Conservation (phyloP, 352 stramenopile genomes). For the Phytophthora ohioensis region DNA sequence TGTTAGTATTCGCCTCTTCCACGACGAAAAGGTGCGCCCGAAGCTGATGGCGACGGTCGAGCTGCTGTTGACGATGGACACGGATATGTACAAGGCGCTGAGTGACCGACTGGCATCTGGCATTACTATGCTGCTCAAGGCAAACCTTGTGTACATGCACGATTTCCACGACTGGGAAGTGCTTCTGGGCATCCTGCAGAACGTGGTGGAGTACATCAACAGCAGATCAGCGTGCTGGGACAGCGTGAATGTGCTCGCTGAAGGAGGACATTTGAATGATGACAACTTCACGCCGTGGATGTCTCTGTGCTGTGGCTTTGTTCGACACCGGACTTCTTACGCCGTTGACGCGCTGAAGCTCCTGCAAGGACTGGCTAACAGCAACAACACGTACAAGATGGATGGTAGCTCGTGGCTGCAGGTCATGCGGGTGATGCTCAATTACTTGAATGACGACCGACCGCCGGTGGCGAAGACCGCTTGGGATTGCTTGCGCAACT, state of each 20-base stretch:
- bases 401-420: slow-evolving; percentile 80
- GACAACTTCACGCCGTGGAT: slow-evolving; percentile 88
- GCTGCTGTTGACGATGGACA: slow-evolving; percentile 78
- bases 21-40: slow-evolving; percentile 82
- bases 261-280: slow-evolving; percentile 77
- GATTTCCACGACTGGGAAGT: slow-evolving; percentile 85
- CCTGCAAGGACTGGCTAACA: slow-evolving; percentile 77
- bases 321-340: slow-evolving; percentile 81
- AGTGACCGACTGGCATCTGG: slow-evolving; percentile 82
- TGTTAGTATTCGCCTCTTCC: slow-evolving; percentile 88
- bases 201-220: slow-evolving; percentile 84
- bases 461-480: slow-evolving; percentile 79
- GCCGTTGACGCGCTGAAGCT: slow-evolving; percentile 80
- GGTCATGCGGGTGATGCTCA: slow-evolving; percentile 89
- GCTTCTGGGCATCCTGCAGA: slow-evolving; percentile 76
- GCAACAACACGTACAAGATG: slow-evolving; percentile 79
- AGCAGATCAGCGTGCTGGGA: slow-evolving; percentile 79
- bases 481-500: slow-evolving; percentile 89
- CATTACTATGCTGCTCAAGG: slow-evolving; percentile 87
- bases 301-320: slow-evolving; percentile 78
- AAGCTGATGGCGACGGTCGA: slow-evolving; percentile 86
- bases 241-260: slow-evolving; percentile 72
- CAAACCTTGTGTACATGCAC: slow-evolving; percentile 91
- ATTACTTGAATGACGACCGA: slow-evolving; percentile 84
- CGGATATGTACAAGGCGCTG: slow-evolving; percentile 84